Base-by-base conservation (phyloP, 345 rosid genomes). In the Linum lewisii region DNA sequence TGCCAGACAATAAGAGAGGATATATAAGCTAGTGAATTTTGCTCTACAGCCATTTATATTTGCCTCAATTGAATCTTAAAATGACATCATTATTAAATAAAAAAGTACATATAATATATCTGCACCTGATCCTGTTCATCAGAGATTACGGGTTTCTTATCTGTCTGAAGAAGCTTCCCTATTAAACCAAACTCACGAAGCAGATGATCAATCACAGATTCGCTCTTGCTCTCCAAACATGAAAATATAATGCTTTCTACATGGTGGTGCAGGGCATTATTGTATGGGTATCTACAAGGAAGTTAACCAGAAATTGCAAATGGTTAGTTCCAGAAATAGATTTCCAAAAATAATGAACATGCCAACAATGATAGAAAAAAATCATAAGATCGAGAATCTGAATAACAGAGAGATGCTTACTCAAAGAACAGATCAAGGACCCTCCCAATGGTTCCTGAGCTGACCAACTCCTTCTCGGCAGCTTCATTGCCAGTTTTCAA, bases 201-300 rank as follows among this genome's bases (percentile, higher is more conserved):
- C 70, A 90, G 78, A 74, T 93, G 87, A 71, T 80, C 79, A 59
- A 85, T 75, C 76, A 87, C 72, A 22, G 67, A 45, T 9, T 79
- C 80, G 24, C 75, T 82, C 79, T 80, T 90, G 64, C 79, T 84
- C 71, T 90, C 96, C 79, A 87, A 70, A 73, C 99, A 94, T 19
- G 95, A 87, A 49, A 79, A 63, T 65, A 90, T 70, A 59, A 90
- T 82, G 72, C 87, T 94, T 76, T 93, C 99, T 47, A 87, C 93
- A 58, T 90, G 97, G 79, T 90, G 97, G 75, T 94, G 99, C 75
- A 94, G 66, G 21, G 95, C 95, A 67, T 94, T 94, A 69, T 90
- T 94, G 79, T 70, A 94, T 2, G 96, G 99, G 65, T 94, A 94
- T 88, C 99, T 94, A 76, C 71, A 78, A 34, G 51, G 67, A 63